Evolutionary conservation across 208 protist species (phyloP).

Genomic region (Crithidia thermophila): DNA sequence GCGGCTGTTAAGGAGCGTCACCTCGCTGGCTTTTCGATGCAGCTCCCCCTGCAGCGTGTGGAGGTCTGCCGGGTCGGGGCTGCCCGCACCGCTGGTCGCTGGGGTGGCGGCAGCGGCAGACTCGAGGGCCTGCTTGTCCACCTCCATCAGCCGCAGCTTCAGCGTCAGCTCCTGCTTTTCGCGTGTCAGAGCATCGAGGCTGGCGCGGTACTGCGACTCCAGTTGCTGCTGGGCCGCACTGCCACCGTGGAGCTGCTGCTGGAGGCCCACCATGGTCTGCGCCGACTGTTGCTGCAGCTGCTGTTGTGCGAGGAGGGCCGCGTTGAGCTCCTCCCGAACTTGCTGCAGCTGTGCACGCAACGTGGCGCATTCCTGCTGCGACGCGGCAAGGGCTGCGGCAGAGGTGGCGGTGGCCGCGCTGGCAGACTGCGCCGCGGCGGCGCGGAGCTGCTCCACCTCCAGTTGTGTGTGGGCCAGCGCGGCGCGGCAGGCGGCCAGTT

Average conservation of each 20-base stretch:
- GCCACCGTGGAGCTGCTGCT: slow-evolving; percentile 19
- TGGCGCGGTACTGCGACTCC: slow-evolving; percentile 42
- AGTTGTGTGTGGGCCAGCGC: slow-evolving; percentile 45
- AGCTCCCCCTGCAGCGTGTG: slow-evolving; percentile 59
- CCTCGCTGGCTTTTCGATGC: slow-evolving; percentile 52
- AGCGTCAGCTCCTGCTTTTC: slow-evolving; percentile 52
- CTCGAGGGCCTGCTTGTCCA: slow-evolving; percentile 36
- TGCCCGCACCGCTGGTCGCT: background rate
- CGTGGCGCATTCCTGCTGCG: slow-evolving; percentile 20
- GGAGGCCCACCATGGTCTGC: background rate
- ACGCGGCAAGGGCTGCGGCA: background rate
- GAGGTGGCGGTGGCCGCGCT: background rate
- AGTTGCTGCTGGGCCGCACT: slow-evolving; percentile 29
- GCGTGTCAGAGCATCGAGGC: slow-evolving; percentile 43
- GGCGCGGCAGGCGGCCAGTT: slow-evolving; percentile 42
- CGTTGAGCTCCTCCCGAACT: slow-evolving; percentile 43
- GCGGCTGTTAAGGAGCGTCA: slow-evolving; percentile 62
- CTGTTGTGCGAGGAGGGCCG: slow-evolving; percentile 19
- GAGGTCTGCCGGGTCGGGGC: slow-evolving; percentile 39
- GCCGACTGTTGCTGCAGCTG: slow-evolving; percentile 14
- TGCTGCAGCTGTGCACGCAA: slow-evolving; percentile 42
- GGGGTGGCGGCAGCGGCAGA: slow-evolving; percentile 14
- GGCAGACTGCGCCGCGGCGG: background rate
- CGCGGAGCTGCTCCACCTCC: slow-evolving; percentile 50
- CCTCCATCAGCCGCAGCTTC: slow-evolving; percentile 43